Evolutionary conservation across 148 eudicot species (phyloP), one percentile per base, ranked within the genome.

Genomic region (Silene uniflora): DNA sequence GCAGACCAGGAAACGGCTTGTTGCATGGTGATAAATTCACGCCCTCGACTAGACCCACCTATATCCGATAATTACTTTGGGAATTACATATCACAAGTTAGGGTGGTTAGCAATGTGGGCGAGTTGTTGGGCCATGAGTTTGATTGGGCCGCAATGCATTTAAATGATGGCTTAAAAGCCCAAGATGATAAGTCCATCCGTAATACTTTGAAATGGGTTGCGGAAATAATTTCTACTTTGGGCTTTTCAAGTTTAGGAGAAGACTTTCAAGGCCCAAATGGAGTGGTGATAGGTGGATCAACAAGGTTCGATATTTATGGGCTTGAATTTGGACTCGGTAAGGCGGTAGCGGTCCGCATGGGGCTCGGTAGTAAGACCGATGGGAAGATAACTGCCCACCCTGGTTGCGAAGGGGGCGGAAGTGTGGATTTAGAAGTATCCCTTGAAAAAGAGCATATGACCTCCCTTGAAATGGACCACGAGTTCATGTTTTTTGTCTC

Each of bases 41-140:
- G 98, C 24, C 85, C 84, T 71, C 73, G 96, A 22, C 65, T 91
- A 0, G 85, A 84, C 56, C 98, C 96, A 9, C 75, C 73, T 59
- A 65, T 91, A 0, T 84, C 88, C 16, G 84, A 88, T 2, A 49
- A 83, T 27, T 85, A 87, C 76, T 91, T 91, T 65, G 96, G 96
- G 17, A 90, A 88, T 64, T 83, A 86, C 44, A 82, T 90, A 18
- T 81, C 85, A 17, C 54, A 60, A 1, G 85, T 86, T 22, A 71
- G 72, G 11, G 84, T 47, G 2, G 5, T 17, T 47, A 47, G 71
- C 62, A 72, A 55, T 16, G 72, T 65, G 39, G 86, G 83, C 3
- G 97, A 88, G 63, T 63, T 92, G 12, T 54, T 90, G 22, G 72
- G 87, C 0, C 73, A 73, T 18, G 86, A 80, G 14, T 64, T 88